Percentiles rank a stretch among this genome's conserved stretches.
phyloP scores from a whole-genome alignment of 805 yeast species.

The Kodamaea kakaduensis region DNA sequence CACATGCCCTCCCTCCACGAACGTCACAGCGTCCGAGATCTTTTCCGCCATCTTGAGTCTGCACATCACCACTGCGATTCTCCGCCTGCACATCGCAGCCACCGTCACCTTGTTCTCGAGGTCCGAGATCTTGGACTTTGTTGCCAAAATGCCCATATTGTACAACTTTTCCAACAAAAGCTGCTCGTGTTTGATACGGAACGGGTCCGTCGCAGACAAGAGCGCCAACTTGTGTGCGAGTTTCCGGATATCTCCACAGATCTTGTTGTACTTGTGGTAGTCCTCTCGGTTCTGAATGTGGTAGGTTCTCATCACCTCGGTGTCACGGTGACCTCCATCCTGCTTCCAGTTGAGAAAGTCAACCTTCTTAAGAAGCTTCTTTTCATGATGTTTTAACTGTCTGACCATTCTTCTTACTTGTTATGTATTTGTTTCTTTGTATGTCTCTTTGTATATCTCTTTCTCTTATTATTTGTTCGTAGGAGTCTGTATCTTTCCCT shows the following conservation, averaged over 20 bases:
- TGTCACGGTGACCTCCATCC: constrained; percentile 90
- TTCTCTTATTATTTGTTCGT: too few relatives aligned
- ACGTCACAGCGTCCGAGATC: constrained; percentile 81
- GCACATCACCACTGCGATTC: constrained; percentile 94
- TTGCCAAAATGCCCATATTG: constrained; percentile 81
- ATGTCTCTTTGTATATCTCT: too few relatives aligned
- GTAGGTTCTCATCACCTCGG: constrained; percentile 93
- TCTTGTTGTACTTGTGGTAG: constrained; percentile 86
- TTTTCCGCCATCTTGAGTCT: constrained; percentile 91
- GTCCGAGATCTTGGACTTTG: constrained; percentile 87
- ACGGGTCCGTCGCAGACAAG: constrained; percentile 83
- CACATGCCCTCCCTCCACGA: constrained; percentile 95
- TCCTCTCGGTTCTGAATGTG: constrained; percentile 94
- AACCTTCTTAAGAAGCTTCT: constrained; percentile 89
- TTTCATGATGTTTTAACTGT: constrained; percentile 89
- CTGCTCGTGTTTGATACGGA: constrained; percentile 84
- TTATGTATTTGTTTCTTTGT: background rate
- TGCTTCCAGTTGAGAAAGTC: constrained; percentile 98
- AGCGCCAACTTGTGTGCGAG: constrained; percentile 82
- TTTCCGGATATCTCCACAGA: constrained; percentile 89
- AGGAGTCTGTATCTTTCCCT: too few relatives aligned
- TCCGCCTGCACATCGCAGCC: constrained; percentile 84
- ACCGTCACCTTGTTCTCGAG: constrained; percentile 90
- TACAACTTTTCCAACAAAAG: constrained; percentile 81
- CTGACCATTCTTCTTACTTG: constrained; percentile 58